phyloP scores from a whole-genome alignment of 2,329 filamentous ascomycete genomes.

The Alternaria alternata region DNA sequence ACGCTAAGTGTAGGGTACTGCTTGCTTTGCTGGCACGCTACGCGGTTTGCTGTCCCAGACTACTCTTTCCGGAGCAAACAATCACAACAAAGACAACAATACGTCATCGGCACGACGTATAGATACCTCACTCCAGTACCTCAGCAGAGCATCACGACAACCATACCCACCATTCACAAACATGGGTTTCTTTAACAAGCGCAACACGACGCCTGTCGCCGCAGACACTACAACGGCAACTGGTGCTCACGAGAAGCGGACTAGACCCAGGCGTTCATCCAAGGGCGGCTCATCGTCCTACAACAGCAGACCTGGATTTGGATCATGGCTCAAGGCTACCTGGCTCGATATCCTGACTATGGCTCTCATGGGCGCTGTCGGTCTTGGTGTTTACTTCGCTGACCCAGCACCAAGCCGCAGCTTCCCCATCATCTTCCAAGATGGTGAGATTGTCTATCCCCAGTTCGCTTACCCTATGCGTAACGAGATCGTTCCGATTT shows the following conservation, averaged over 20 bases:
- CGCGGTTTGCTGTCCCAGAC: conserved; percentile 3
- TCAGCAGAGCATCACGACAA: conserved; percentile 3
- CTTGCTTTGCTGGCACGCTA: conserved; percentile 8
- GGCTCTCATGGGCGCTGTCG: conserved; percentile 69
- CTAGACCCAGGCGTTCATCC: conserved; percentile 18
- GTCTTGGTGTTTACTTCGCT: conserved; percentile 72
- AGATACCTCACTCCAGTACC: conserved; percentile 1
- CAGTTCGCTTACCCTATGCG: conserved; percentile 75
- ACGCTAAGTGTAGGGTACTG: neutral
- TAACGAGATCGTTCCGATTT: conserved; percentile 68
- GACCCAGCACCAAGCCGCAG: conserved; percentile 72
- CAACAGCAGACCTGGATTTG: conserved; percentile 64
- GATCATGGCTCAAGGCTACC: conserved; percentile 73
- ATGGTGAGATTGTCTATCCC: conserved; percentile 73
- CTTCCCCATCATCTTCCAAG: conserved; percentile 70
- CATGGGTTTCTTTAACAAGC: conserved; percentile 53
- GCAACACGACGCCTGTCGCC: conserved; percentile 41
- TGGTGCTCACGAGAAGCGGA: conserved; percentile 40
- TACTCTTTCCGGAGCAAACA: conserved; percentile 1
- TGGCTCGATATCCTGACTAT: conserved; percentile 75
- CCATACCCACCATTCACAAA: neutral
- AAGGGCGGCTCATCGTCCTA: conserved; percentile 27
- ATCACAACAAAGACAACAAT: conserved; percentile 7
- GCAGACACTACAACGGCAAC: conserved; percentile 48
- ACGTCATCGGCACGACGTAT: conserved; percentile 11